Percentiles rank a stretch among this genome's conserved stretches.
Conservation (phyloP, 306 rosid genomes). For the Cicer chorassanicum region DNA sequence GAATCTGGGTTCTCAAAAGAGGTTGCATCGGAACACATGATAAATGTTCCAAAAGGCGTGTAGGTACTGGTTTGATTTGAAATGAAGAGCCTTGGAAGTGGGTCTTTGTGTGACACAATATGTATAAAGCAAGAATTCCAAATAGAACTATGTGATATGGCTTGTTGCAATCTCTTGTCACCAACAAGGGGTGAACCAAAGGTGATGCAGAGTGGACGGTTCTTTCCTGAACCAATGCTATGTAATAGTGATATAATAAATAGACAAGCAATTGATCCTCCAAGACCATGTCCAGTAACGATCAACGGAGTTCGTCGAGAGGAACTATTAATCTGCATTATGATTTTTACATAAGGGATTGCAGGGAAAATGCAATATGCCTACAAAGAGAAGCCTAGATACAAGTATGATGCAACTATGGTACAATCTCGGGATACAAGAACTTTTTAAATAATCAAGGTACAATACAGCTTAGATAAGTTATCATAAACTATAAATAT, state of each 20-base stretch:
- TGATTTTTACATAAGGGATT: background rate
- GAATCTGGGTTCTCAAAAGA: slow-evolving; percentile 54
- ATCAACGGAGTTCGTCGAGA: slow-evolving; percentile 40
- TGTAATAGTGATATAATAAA: slow-evolving; percentile 64
- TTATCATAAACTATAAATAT: background rate
- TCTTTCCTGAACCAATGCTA: slow-evolving; percentile 40
- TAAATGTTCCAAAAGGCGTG: slow-evolving; percentile 69
- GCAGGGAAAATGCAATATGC: background rate
- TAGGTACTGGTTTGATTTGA: background rate
- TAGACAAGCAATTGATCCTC: slow-evolving; percentile 76
- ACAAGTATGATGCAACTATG: background rate
- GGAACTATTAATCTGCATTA: slow-evolving; percentile 37
- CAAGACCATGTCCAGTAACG: slow-evolving; percentile 62
- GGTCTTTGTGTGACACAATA: slow-evolving; percentile 55
- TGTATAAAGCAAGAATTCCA: slow-evolving; percentile 77
- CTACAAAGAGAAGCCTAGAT: background rate
- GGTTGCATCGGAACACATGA: slow-evolving; percentile 52
- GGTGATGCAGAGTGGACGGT: slow-evolving; percentile 73
- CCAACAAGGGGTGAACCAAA: slow-evolving; percentile 74
- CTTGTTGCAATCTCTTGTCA: slow-evolving; percentile 44
- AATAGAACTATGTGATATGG: slow-evolving; percentile 50
- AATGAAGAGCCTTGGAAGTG: slow-evolving; percentile 48
- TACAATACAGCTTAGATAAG: too few relatives aligned
- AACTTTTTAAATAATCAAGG: background rate
- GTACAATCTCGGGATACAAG: background rate